phyloP scores from a whole-genome alignment of 2,329 filamentous ascomycete species.

The Fusarium guadeloupense region DNA sequence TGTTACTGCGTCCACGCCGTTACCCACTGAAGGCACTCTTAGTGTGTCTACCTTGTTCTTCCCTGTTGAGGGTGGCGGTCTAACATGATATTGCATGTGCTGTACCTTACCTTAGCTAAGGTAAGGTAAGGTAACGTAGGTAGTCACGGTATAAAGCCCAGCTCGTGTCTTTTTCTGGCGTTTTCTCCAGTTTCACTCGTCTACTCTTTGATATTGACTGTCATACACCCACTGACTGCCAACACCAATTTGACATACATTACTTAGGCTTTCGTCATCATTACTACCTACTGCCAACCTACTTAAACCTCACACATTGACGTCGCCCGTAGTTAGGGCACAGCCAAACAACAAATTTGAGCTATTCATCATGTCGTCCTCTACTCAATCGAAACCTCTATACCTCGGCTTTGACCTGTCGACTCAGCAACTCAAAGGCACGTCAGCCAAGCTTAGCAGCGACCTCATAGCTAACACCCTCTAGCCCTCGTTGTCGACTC shows the following conservation, averaged over 20 bases:
- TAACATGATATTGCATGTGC: slow-evolving; percentile 24
- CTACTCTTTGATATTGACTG: slow-evolving; percentile 4
- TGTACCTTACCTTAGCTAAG: slow-evolving; percentile 12
- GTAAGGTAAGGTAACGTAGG: not conserved
- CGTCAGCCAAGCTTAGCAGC: not conserved
- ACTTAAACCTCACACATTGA: slow-evolving; percentile 1
- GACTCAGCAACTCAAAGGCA: slow-evolving; percentile 95
- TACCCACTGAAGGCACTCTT: slow-evolving; percentile 25
- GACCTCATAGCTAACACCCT: slow-evolving; percentile 8
- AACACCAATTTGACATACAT: no score
- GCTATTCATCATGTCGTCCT: slow-evolving; percentile 23
- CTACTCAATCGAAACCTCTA: slow-evolving; percentile 60
- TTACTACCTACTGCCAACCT: not conserved
- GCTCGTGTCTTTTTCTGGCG: slow-evolving; percentile 26
- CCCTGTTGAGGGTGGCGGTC: slow-evolving; percentile 34
- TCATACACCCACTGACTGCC: slow-evolving; percentile 7
- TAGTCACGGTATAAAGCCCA: slow-evolving; percentile 13
- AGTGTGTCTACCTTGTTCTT: slow-evolving; percentile 15
- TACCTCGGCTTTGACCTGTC: slow-evolving; percentile 96
- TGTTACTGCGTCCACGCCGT: slow-evolving; percentile 32
- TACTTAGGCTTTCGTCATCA: slow-evolving; percentile 32
- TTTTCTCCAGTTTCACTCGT: slow-evolving; percentile 5
- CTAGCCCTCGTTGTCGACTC: slow-evolving; percentile 84
- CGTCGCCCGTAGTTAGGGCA: slow-evolving; percentile 12
- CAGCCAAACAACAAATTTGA: no score